These are phyloP conservation scores for Cadophora luteo-olivacea DNA, from an alignment of 2,329 filamentous ascomycete genomes.

Conservation along the genomic window DNA sequence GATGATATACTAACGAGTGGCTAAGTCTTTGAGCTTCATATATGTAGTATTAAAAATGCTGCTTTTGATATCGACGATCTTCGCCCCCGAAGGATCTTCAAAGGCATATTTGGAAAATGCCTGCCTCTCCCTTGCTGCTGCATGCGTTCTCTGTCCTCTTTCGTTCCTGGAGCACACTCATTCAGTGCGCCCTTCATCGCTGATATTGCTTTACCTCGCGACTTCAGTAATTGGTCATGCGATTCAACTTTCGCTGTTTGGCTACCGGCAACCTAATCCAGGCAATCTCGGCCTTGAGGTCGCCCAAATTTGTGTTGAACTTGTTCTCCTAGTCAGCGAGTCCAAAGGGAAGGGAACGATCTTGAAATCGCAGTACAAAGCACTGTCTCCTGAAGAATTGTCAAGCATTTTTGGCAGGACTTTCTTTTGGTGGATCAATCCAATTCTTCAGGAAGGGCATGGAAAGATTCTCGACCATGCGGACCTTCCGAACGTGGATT, in stretches of 20 bases:
- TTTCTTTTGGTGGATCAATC: slow-evolving; percentile 3
- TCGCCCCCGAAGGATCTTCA: background rate
- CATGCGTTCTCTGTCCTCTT: background rate
- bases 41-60: background rate
- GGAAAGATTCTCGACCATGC: background rate
- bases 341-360: background rate
- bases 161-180: background rate
- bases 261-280: background rate
- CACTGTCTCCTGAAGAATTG: background rate
- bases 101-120: background rate
- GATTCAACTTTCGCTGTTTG: background rate
- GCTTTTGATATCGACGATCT: background rate
- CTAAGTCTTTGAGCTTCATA: background rate
- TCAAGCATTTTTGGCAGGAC: background rate
- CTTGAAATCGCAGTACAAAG: background rate
- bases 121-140: background rate
- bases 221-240: background rate
- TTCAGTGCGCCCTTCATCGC: background rate
- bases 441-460: background rate
- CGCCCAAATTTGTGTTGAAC: background rate
- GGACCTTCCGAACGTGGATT: background rate
- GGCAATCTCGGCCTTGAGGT: background rate
- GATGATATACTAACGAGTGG: background rate
- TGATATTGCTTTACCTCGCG: background rate
- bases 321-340: background rate